Conservation (phyloP, 2,329 filamentous ascomycete genomes). For the Fusarium oxysporum region DNA sequence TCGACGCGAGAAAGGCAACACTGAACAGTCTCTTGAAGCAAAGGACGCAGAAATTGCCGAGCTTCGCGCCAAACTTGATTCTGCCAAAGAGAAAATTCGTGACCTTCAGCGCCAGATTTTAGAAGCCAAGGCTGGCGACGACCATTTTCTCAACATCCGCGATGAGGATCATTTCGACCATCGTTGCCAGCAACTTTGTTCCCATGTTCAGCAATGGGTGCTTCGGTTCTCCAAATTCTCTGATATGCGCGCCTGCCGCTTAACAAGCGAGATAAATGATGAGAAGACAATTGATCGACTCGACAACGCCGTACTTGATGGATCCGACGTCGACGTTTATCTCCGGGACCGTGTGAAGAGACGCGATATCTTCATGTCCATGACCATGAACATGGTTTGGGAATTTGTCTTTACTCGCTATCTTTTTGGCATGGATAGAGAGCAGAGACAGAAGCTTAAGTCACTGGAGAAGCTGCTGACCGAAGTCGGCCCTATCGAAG, state of each 20-base stretch:
- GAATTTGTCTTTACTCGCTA: conserved; percentile 98
- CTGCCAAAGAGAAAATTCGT: conserved; percentile 72
- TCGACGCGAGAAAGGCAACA: conserved; percentile 71
- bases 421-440: conserved; percentile 97
- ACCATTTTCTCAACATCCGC: conserved; percentile 79
- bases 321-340: conserved; percentile 89
- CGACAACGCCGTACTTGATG: conserved; percentile 94
- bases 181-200: conserved; percentile 93
- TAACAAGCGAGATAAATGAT: conserved; percentile 86
- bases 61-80: conserved; percentile 81
- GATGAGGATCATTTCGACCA: conserved; percentile 97
- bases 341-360: conserved; percentile 88
- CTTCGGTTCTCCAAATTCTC: conserved; percentile 98
- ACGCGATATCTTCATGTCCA: conserved; percentile 96
- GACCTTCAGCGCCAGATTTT: conserved; percentile 66
- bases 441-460: conserved; percentile 98
- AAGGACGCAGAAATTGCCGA: conserved; percentile 87
- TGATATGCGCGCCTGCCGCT: conserved; percentile 86
- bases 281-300: conserved; percentile 94
- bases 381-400: conserved; percentile 99
- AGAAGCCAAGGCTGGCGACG: conserved; percentile 69
- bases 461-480: conserved; percentile 89
- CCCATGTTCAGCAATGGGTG: conserved; percentile 98
- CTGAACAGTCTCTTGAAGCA: conserved; percentile 74
- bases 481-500: conserved; percentile 86